A percentile compares a stretch with the other conserved stretches of the same genome.
These are phyloP conservation scores for Lenzites betulinus DNA, from an alignment of 768 basidiomycete genomes.

Conservation along the genomic window DNA sequence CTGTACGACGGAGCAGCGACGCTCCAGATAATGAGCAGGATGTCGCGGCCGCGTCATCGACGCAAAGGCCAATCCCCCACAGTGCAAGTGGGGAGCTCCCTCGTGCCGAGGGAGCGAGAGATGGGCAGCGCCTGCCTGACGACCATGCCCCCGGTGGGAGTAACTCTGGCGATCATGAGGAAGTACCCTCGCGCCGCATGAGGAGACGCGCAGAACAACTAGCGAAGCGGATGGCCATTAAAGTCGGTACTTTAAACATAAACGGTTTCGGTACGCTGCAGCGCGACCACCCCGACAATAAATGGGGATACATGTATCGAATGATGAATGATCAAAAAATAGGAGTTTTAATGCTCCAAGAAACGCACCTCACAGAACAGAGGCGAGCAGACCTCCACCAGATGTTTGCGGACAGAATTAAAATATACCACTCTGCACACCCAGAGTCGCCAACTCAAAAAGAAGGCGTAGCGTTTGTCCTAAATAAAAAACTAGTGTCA, in stretches of 20 bases:
- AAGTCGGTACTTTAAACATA: slow-evolving; percentile 22
- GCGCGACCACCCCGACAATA: not conserved
- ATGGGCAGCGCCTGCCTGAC: no score
- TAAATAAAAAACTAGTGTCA: not conserved
- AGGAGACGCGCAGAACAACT: not conserved
- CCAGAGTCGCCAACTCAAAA: not conserved
- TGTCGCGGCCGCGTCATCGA: no score
- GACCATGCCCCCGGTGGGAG: no score
- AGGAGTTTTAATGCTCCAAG: slow-evolving; percentile 8
- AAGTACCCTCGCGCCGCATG: no score
- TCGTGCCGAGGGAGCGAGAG: no score
- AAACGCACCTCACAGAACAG: slow-evolving; percentile 11
- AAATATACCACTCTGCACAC: slow-evolving; percentile 2
- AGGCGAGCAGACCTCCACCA: not conserved
- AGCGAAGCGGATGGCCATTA: not conserved
- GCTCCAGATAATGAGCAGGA: no score
- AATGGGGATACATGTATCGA: not conserved
- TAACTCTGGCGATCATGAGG: no score
- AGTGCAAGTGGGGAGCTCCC: no score
- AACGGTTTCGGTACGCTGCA: not conserved
- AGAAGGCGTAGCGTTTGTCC: not conserved
- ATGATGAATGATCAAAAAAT: slow-evolving; percentile 6
- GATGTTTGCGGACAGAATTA: not conserved
- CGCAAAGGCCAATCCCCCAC: no score
- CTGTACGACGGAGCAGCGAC: no score